Base-by-base conservation (phyloP, 140 eudicot species). In the Cichorium intybus region DNA sequence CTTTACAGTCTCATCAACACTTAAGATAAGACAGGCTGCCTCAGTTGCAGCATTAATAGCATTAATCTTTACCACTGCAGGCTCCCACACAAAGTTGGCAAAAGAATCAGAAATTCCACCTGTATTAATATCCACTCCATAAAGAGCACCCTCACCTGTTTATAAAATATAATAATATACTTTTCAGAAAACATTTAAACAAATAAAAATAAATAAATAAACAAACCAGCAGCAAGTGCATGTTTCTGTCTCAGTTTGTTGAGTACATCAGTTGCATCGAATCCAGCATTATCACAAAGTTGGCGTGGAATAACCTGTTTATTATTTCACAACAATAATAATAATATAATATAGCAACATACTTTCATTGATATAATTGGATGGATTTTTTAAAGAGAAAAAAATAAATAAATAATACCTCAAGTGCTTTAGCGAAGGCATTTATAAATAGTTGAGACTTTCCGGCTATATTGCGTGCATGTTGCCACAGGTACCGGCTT, bases 41-140 rank as follows among this genome's bases (percentile, higher is more conserved):
- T 93, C 99, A 7, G 99, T 89, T 27, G 99, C 99, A 62, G 99
- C 99, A 60, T 93, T 93, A 51, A 93, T 85, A 59, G 99, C 99
- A 69, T 93, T 93, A 1, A 93, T 83, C 99, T 93, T 93, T 2
- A 93, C 99, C 7, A 93, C 90, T 64, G 99, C 95, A 64, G 99
- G 99, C 75, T 93, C 99, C 99, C 99, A 93, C 64, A 93, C 99
- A 82, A 88, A 93, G 79, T 86, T 86, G 24, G 95, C 89, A 53
- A 81, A 88, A 3, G 97, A 85, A 84, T 93, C 95, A 79, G 86
- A 84, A 62, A 93, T 88, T 65, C 95, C 99, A 63, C 99, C 99
- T 10, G 97, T 93, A 73, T 88, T 85, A 16, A 88, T 88, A 71
- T 93, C 99, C 23, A 93, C 99, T 49, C 99, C 97, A 82, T 81